These are phyloP conservation scores for Cordyceps cicadae DNA, from an alignment of 2,329 filamentous ascomycete genomes.

Conservation along the genomic window DNA sequence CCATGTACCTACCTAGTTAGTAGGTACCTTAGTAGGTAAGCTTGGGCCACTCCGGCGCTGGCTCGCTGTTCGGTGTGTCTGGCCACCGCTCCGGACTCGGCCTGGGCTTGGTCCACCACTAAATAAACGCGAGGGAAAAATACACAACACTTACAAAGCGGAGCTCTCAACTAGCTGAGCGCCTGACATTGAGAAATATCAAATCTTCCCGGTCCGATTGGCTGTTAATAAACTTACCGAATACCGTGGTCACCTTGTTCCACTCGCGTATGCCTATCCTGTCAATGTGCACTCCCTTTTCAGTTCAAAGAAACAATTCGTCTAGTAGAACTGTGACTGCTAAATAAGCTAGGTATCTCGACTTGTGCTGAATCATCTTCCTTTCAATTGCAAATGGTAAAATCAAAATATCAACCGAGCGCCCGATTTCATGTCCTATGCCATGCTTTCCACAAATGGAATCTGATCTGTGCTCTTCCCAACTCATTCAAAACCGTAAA, in stretches of 20 bases:
- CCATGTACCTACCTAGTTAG: too few relatives aligned
- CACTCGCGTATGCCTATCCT: too few relatives aligned
- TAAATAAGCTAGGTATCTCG: slow-evolving; percentile 1
- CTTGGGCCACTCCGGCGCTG: not conserved
- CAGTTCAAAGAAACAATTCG: not conserved
- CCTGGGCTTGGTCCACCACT: not conserved
- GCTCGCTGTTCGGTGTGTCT: slow-evolving; percentile 1
- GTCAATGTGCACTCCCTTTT: not conserved
- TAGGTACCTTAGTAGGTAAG: too few relatives aligned
- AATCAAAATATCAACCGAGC: not conserved
- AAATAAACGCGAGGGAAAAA: too few relatives aligned
- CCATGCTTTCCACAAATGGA: not conserved
- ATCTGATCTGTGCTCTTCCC: not conserved
- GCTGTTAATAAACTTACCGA: not conserved
- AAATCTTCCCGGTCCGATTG: slow-evolving; percentile 12
- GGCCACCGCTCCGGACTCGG: slow-evolving; percentile 1
- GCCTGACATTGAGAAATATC: slow-evolving; percentile 10
- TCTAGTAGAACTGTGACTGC: not conserved
- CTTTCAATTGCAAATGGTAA: not conserved
- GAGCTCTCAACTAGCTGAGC: not conserved
- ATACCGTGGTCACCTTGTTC: too few relatives aligned
- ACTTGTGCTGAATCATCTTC: not conserved
- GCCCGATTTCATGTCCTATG: not conserved
- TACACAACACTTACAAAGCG: too few relatives aligned
- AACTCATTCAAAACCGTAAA: too few relatives aligned